phyloP scores from a whole-genome alignment of 192 early-diverging fungal genomes.

The Backusella psychrophila region DNA sequence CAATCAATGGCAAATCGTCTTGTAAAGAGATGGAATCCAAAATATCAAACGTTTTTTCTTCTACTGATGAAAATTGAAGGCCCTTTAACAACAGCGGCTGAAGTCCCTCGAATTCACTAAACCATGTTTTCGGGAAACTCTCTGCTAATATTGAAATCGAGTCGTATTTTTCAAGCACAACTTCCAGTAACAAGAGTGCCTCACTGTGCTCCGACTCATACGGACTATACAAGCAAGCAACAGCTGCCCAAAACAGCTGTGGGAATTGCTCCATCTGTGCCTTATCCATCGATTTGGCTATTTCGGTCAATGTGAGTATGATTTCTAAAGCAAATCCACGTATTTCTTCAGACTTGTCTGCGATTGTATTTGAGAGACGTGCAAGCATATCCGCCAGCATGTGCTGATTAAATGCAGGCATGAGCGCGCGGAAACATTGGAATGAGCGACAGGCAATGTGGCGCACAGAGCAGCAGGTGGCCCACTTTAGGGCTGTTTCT shows the following conservation, averaged over 20 bases:
- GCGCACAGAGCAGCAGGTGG: conserved; percentile 76
- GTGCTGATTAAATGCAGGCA: conserved; percentile 65
- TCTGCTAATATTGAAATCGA: conserved; percentile 45
- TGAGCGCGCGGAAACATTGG: conserved; percentile 74
- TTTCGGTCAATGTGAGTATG: conserved; percentile 61
- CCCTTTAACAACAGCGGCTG: conserved; percentile 74
- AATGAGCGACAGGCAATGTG: conserved; percentile 88
- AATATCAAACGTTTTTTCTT: conserved; percentile 53
- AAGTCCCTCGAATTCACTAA: conserved; percentile 69
- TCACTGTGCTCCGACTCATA: conserved; percentile 78
- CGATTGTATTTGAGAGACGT: conserved; percentile 73
- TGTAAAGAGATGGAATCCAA: conserved; percentile 58
- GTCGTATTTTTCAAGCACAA: conserved; percentile 56
- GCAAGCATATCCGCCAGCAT: conserved; percentile 78
- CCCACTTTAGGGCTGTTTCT: conserved; percentile 78
- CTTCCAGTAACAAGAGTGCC: conserved; percentile 63
- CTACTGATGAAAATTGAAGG: conserved; percentile 54
- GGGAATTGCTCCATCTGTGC: conserved; percentile 64
- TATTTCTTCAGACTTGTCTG: conserved; percentile 71
- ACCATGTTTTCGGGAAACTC: conserved; percentile 75
- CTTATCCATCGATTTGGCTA: conserved; percentile 55
- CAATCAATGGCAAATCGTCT: conserved; percentile 59
- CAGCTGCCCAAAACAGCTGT: conserved; percentile 79
- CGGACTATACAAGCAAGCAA: conserved; percentile 69
- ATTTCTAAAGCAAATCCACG: conserved; percentile 83